Percentiles rank a stretch among this genome's conserved stretches.
Conservation (phyloP, 495 filamentous ascomycete species). For the Sphaerosporella brunnea region DNA sequence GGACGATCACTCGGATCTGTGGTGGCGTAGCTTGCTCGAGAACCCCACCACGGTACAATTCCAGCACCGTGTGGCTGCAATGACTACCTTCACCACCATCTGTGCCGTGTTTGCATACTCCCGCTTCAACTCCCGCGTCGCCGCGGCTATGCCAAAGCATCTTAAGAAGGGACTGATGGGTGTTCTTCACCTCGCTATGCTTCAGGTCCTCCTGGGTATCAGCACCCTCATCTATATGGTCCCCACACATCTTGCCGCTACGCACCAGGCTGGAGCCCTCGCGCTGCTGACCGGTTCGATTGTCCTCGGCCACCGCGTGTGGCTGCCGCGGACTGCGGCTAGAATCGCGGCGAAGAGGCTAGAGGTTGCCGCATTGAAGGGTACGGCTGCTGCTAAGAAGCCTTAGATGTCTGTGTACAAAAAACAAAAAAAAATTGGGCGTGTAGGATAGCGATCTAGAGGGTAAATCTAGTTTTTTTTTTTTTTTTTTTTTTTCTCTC, state of each 20-base stretch:
- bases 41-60: slow-evolving; percentile 90
- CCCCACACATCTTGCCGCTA: slow-evolving; percentile 68
- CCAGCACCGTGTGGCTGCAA: slow-evolving; percentile 83
- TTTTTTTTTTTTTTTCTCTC: too few relatives aligned
- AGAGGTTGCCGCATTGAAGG: slow-evolving; percentile 5
- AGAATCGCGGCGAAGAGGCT: slow-evolving; percentile 13
- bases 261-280: slow-evolving; percentile 82
- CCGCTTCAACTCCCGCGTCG: slow-evolving; percentile 42
- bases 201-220: slow-evolving; percentile 77
- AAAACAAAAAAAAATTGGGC: too few relatives aligned
- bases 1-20: slow-evolving; percentile 57
- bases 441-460: too few relatives aligned
- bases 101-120: slow-evolving; percentile 61
- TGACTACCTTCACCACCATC: slow-evolving; percentile 68
- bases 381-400: too few relatives aligned
- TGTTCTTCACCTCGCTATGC: slow-evolving; percentile 58
- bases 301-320: slow-evolving; percentile 40
- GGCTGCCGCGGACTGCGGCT: slow-evolving; percentile 18
- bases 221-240: slow-evolving; percentile 83
- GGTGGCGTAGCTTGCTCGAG: slow-evolving; percentile 93
- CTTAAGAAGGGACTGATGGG: slow-evolving; percentile 58
- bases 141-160: slow-evolving; percentile 42
- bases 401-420: too few relatives aligned
- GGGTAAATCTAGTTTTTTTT: too few relatives aligned
- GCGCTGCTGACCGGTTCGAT: slow-evolving; percentile 68